Conservation (phyloP, 2,329 filamentous ascomycete species). For the Trichoderma hamatum region DNA sequence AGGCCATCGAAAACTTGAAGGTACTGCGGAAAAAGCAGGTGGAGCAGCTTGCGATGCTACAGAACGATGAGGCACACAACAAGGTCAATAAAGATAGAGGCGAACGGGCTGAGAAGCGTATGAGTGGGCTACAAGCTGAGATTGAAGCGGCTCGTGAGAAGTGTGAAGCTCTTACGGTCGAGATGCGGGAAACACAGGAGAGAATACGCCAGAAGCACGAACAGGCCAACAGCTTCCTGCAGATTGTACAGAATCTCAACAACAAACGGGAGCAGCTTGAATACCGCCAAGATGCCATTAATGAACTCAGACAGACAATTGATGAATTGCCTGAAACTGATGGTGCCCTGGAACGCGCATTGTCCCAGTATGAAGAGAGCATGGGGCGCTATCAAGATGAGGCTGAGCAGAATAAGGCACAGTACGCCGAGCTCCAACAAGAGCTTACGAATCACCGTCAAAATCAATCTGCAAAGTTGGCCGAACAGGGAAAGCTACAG, state of each 20-base stretch:
- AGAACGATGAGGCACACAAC: constrained; percentile 74
- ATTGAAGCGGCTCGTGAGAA: constrained; percentile 65
- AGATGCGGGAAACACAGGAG: constrained; percentile 63
- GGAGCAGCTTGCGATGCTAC: constrained; percentile 71
- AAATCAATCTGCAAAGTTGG: constrained; percentile 55
- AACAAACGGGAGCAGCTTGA: constrained; percentile 75
- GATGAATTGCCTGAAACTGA: constrained; percentile 80
- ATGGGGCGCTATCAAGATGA: constrained; percentile 68
- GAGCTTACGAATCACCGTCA: constrained; percentile 50
- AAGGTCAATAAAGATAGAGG: constrained; percentile 85
- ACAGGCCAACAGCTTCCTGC: constrained; percentile 72
- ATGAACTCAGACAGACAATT: constrained; percentile 71
- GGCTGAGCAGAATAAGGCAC: constrained; percentile 62
- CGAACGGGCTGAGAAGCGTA: constrained; percentile 69
- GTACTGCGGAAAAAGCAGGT: constrained; percentile 80
- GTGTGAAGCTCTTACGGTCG: constrained; percentile 58
- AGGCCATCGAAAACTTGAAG: constrained; percentile 95
- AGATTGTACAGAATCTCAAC: constrained; percentile 73
- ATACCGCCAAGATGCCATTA: constrained; percentile 70
- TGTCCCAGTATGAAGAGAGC: constrained; percentile 77
- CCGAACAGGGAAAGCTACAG: constrained; percentile 75
- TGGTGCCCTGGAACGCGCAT: constrained; percentile 68
- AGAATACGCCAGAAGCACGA: constrained; percentile 69
- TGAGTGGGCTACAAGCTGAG: constrained; percentile 65
- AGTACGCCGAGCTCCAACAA: constrained; percentile 66